phyloP scores from a whole-genome alignment of 2,329 filamentous ascomycete genomes.

The Bipolaris gigantea region DNA sequence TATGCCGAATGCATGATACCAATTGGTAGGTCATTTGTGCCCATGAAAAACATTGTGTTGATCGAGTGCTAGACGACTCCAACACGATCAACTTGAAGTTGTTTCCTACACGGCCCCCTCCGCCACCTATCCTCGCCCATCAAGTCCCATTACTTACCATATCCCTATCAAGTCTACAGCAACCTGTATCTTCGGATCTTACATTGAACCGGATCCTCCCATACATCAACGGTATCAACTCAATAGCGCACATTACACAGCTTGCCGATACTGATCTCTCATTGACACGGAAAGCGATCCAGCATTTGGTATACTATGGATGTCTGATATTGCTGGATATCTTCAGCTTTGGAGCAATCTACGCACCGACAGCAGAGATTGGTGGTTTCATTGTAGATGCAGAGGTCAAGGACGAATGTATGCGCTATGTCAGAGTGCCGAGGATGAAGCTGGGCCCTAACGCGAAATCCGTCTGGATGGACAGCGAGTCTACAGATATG shows the following conservation, averaged over 20 bases:
- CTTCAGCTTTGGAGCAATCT: conserved; percentile 91
- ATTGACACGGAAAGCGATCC: conserved; percentile 81
- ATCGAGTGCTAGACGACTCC: conserved; percentile 67
- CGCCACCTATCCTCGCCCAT: conserved; percentile 78
- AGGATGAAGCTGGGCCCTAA: conserved; percentile 31
- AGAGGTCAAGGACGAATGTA: conserved; percentile 82
- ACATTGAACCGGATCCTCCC: conserved; percentile 78
- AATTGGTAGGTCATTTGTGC: conserved; percentile 65
- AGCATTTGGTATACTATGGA: conserved; percentile 91
- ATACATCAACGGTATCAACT: conserved; percentile 87
- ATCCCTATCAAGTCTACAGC: conserved; percentile 41
- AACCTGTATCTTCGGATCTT: conserved; percentile 66
- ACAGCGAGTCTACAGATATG: conserved; percentile 22
- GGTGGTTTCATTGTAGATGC: conserved; percentile 76
- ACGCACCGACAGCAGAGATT: conserved; percentile 79
- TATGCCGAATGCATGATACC: conserved; percentile 99
- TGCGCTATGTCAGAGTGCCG: conserved; percentile 68
- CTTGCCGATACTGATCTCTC: conserved; percentile 84
- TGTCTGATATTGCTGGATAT: conserved; percentile 89
- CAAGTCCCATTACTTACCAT: conserved; percentile 82
- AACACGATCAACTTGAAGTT: conserved; percentile 97
- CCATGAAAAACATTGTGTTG: neutral
- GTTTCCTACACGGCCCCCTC: conserved; percentile 78
- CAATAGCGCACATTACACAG: conserved; percentile 82
- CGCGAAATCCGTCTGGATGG: conserved; percentile 15